Percentiles rank a stretch among this genome's conserved stretches.
Conservation (phyloP, 345 rosid species). For the Eutrema heterophyllum region DNA sequence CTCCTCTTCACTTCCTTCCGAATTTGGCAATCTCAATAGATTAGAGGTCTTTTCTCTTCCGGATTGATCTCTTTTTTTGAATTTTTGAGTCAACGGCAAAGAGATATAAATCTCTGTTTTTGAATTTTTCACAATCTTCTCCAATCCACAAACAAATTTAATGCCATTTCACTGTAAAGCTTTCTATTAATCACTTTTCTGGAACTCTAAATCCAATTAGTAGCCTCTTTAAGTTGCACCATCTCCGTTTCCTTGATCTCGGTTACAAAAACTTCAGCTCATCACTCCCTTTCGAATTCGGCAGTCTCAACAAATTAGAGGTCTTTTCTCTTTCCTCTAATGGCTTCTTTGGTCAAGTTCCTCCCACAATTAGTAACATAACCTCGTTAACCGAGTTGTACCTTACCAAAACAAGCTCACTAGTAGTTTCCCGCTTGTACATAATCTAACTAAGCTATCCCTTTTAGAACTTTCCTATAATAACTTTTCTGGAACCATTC, state of each 20-base stretch:
- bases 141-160: no score
- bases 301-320: neutral
- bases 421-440: conserved; percentile 4
- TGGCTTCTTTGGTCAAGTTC: neutral
- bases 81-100: no score
- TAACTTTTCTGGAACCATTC: neutral
- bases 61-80: neutral
- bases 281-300: neutral
- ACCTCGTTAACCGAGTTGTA: neutral
- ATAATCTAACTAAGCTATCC: neutral
- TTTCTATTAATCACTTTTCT: neutral
- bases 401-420: neutral
- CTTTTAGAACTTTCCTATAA: fast-evolving
- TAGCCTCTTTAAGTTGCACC: neutral
- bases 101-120: no score
- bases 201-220: neutral
- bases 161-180: neutral
- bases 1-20: conserved; percentile 2
- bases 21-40: neutral
- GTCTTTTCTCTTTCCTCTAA: neutral
- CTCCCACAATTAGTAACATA: conserved; percentile 11
- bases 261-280: neutral
- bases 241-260: neutral
- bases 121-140: no score
- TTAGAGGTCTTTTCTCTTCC: conserved; percentile 15